Conservation (phyloP, 2,329 filamentous ascomycete species). For the Ascocoryne sarcoides region DNA sequence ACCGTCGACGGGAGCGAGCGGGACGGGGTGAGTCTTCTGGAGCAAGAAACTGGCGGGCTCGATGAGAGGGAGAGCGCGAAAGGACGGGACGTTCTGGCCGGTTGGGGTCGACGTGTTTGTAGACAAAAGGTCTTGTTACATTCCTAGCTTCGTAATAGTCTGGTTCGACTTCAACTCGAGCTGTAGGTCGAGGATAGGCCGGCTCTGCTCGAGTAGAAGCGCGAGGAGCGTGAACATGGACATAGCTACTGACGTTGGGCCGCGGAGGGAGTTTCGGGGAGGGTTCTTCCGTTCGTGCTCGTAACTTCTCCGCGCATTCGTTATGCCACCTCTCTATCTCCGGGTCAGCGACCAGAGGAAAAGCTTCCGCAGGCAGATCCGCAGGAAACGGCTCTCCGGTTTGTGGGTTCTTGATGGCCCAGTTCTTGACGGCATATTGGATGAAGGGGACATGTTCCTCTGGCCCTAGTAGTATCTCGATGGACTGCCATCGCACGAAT, state of each 20-base stretch:
- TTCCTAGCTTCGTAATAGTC: constrained; percentile 17
- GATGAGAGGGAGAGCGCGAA: constrained; percentile 25
- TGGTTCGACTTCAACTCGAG: too few relatives aligned
- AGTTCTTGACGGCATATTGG: constrained; percentile 69
- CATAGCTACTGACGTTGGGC: constrained; percentile 22
- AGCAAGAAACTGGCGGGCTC: constrained; percentile 33
- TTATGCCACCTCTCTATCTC: constrained; percentile 86
- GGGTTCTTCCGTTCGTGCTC: constrained; percentile 42
- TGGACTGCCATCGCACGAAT: constrained; percentile 89
- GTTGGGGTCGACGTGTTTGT: constrained; percentile 7
- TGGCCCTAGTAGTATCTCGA: constrained; percentile 79
- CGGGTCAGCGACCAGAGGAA: constrained; percentile 63
- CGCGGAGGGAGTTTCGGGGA: constrained; percentile 21
- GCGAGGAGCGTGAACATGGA: constrained; percentile 19
- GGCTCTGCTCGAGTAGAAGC: constrained; percentile 4
- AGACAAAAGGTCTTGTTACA: constrained; percentile 6
- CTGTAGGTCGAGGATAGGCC: too few relatives aligned
- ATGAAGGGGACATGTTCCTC: constrained; percentile 81
- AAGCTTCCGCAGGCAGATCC: constrained; percentile 50
- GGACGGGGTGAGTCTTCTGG: constrained; percentile 27
- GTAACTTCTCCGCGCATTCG: constrained; percentile 61
- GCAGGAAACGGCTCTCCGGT: constrained; percentile 60
- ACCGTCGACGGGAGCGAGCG: constrained; percentile 18
- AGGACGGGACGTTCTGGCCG: constrained; percentile 22
- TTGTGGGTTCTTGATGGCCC: constrained; percentile 65